phyloP scores from a whole-genome alignment of 305 asterid genomes.

The Fraxinus floribunda region DNA sequence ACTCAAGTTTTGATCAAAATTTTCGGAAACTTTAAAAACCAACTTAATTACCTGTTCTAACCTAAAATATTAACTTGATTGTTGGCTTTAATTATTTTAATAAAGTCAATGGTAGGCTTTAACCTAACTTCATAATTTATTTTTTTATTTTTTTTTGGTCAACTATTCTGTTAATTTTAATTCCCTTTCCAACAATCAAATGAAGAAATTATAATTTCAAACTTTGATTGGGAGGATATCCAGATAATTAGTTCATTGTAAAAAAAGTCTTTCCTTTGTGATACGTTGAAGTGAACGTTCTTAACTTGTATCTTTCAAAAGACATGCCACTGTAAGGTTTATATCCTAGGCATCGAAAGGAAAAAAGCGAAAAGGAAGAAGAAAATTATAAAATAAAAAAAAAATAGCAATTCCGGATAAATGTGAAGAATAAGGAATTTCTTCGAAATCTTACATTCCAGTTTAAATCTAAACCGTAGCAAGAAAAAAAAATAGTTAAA shows the following conservation, averaged over 20 bases:
- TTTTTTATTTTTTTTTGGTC: no score
- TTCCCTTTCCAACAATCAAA: background rate
- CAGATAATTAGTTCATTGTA: background rate
- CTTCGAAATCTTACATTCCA: constrained; percentile 11
- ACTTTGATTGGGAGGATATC: background rate
- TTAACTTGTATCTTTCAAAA: background rate
- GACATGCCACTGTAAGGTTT: background rate
- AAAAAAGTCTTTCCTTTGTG: background rate
- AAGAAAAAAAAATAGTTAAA: background rate
- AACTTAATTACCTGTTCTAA: background rate
- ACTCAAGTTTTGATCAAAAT: background rate
- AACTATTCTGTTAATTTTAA: background rate
- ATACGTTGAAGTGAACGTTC: background rate
- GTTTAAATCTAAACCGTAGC: constrained; percentile 3
- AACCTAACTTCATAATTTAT: background rate
- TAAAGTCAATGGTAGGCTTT: background rate
- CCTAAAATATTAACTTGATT: background rate
- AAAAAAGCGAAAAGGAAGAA: background rate
- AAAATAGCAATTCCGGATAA: background rate
- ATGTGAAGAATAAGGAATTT: background rate
- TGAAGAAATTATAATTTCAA: background rate
- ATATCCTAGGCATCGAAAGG: background rate
- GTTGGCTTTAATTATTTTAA: background rate
- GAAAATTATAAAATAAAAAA: background rate
- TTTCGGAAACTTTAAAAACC: background rate